Base-by-base conservation (phyloP, 2,329 filamentous ascomycete species). In the Sporothrix pseudoabietina region DNA sequence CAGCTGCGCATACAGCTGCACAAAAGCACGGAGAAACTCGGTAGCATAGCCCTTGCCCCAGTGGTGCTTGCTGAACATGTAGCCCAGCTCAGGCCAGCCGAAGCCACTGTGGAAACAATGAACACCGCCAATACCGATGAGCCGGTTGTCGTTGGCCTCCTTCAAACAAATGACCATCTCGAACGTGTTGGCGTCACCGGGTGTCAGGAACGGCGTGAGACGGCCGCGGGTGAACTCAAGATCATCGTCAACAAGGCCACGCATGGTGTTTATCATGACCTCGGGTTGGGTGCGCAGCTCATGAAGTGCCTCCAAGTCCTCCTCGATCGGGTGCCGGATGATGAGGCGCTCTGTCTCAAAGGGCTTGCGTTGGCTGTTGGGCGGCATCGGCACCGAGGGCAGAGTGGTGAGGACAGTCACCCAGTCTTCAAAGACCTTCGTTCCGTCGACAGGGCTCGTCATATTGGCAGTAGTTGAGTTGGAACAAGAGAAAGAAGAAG, bases 51-150 rank as follows among this genome's bases (percentile, higher is more conserved):
- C 88, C 54, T 82, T 83, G 7, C 87, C 86, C 88, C 88, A 90
- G 71, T 80, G 77, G 76, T 86, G 84, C 72, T 81, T 83, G 66
- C 83, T 80, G 70, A 90, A 79, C 81, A 89, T 84, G 78, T 90
- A 91, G 30, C 88, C 88, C 35, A 89, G 72, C 77, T 86, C 87
- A 1, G 88, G 87, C 87, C 87, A 89, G 66, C 86, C 87, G 22
- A 83, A 78, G 71, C 80, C 76, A 74, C 81, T 80, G 41, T 75
- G 68, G 52, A 77, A 68, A 73, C 75, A 76, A 75, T 84, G 82
- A 73, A 81, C 82, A 39, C 87, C 85, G 47, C 87, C 84, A 19
- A 83, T 77, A 54, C 88, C 85, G 71, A 90, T 81, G 41, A 90
- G 66, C 44, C 19, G 12, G 30, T 65, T 66, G 57, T 73, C 72